Percentiles rank a stretch among this genome's conserved stretches.
Evolutionary conservation across 257 asterid genomes (phyloP).

Genomic region (Linaria vulgaris): DNA sequence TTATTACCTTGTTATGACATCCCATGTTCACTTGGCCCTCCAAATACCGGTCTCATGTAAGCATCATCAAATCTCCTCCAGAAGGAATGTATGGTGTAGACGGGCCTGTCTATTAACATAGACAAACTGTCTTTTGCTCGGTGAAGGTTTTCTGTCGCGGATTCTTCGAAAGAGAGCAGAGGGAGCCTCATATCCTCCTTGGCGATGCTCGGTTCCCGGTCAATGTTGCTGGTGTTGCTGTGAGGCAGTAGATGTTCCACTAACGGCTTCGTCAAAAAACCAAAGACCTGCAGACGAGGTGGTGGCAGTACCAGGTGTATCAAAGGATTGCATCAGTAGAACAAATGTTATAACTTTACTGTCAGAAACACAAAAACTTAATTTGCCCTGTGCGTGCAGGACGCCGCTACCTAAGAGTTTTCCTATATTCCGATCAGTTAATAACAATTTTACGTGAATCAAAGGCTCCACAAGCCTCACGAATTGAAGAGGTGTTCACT

Average conservation of each 20-base stretch:
- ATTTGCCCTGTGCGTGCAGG: no score
- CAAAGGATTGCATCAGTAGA: background rate
- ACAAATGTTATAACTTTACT: background rate
- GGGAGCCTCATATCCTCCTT: constrained; percentile 80
- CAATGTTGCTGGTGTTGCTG: constrained; percentile 29
- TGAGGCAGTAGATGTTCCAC: constrained; percentile 62
- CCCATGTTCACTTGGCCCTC: constrained; percentile 48
- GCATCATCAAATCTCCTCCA: constrained; percentile 86
- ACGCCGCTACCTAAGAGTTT: no score
- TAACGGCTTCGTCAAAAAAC: constrained; percentile 80
- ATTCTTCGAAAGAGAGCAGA: constrained; percentile 77
- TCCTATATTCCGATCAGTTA: no score
- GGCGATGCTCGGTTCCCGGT: constrained; percentile 57
- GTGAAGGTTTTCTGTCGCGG: constrained; percentile 58
- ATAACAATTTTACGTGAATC: no score
- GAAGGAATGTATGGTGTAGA: constrained; percentile 68
- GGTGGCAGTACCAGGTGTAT: background rate
- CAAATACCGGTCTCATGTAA: constrained; percentile 86
- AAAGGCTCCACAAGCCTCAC: no score
- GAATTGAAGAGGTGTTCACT: no score
- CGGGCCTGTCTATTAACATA: constrained; percentile 82
- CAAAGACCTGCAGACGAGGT: constrained; percentile 61
- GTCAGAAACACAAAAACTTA: no score
- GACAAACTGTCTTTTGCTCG: constrained; percentile 72
- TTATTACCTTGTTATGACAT: background rate